Conservation (phyloP, 1,284 basidiomycete species). For the Sporisorium scitamineum region DNA sequence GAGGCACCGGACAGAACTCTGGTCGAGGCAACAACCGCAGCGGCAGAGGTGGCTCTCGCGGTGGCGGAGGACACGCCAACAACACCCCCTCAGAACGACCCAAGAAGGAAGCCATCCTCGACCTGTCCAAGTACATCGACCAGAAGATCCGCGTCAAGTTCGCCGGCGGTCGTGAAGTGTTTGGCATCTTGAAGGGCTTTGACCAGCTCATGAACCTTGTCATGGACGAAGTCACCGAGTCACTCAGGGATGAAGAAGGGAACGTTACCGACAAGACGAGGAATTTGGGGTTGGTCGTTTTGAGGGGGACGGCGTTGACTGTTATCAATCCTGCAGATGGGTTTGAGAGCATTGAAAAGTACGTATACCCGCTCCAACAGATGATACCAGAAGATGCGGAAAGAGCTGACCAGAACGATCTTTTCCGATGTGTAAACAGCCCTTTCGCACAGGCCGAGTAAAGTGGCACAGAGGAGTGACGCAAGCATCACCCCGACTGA, state of each 20-base stretch:
- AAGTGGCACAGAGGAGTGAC: neutral
- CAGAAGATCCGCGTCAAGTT: constrained; percentile 95
- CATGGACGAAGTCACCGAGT: constrained; percentile 86
- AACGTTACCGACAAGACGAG: constrained; percentile 57
- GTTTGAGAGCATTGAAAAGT: constrained; percentile 68
- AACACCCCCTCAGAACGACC: constrained; percentile 77
- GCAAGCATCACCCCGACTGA: neutral
- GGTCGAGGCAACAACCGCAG: constrained; percentile 6
- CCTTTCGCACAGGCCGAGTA: constrained; percentile 57
- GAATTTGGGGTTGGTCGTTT: constrained; percentile 62
- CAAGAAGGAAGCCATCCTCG: constrained; percentile 93
- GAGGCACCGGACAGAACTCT: constrained; percentile 21
- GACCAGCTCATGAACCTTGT: constrained; percentile 97
- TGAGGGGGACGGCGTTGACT: constrained; percentile 65
- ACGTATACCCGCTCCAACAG: constrained; percentile 17
- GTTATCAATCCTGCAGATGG: constrained; percentile 68
- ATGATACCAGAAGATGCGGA: neutral
- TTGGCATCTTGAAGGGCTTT: constrained; percentile 91
- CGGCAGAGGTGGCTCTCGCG: constrained; percentile 10
- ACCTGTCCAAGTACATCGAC: constrained; percentile 93
- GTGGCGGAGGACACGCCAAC: constrained; percentile 11
- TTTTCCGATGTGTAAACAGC: constrained; percentile 16
- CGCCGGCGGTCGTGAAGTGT: constrained; percentile 93
- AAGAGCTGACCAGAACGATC: neutral
- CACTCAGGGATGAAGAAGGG: constrained; percentile 70